Evolutionary conservation across 495 filamentous ascomycete species (phyloP).

Genomic region (Talaromyces proteolyticus): DNA sequence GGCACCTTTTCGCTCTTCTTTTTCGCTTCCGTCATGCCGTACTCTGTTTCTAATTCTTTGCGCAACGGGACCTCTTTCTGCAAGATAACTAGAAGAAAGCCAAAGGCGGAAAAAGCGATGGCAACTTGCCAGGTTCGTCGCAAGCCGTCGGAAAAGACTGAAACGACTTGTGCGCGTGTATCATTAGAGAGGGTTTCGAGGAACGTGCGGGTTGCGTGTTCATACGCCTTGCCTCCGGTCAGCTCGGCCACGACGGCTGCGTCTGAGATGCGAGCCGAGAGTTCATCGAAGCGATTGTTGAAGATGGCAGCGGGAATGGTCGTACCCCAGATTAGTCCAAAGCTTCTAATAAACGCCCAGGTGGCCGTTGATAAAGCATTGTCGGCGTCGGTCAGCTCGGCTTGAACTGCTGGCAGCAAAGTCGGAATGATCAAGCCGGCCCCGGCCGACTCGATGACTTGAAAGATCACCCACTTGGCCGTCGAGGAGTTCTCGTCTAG

Average conservation of each 20-base stretch:
- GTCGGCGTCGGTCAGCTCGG: slow-evolving; percentile 24
- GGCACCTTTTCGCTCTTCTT: neutral
- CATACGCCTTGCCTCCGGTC: neutral
- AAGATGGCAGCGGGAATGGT: slow-evolving; percentile 44
- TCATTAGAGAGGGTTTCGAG: neutral
- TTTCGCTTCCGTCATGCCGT: neutral
- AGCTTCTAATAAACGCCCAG: slow-evolving; percentile 38
- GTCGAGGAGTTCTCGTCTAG: slow-evolving; percentile 16
- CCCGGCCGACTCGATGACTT: slow-evolving; percentile 22
- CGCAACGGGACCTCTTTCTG: neutral
- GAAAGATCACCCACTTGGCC: slow-evolving; percentile 20
- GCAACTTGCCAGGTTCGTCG: neutral
- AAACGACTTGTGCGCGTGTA: neutral
- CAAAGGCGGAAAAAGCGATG: neutral
- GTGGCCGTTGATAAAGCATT: slow-evolving; percentile 30
- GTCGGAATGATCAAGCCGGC: slow-evolving; percentile 20
- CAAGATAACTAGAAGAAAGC: neutral
- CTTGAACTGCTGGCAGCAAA: slow-evolving; percentile 31
- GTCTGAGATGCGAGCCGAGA: neutral
- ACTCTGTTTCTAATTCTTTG: neutral
- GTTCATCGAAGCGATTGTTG: slow-evolving; percentile 15
- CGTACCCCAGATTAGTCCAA: slow-evolving; percentile 44
- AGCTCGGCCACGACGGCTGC: neutral
- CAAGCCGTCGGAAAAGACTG: neutral
- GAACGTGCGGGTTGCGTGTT: neutral